Percentiles rank a stretch among this genome's conserved stretches.
These are phyloP conservation scores for Acrodontium crateriforme DNA, from an alignment of 2,329 filamentous ascomycete species.

Conservation along the genomic window DNA sequence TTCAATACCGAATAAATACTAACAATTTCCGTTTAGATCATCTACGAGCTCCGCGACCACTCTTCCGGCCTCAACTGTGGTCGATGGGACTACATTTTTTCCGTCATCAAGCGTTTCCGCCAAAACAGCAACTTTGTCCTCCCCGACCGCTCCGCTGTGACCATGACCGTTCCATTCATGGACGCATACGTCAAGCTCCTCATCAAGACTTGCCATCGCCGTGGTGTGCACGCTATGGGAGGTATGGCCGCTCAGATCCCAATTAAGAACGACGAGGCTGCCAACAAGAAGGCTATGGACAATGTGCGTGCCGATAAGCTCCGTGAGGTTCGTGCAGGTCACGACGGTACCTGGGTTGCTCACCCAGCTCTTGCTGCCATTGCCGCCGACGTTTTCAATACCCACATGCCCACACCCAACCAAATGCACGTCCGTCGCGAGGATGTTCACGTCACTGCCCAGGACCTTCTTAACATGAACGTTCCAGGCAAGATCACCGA, in stretches of 20 bases:
- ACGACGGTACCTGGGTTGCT: constrained; percentile 95
- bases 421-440: constrained; percentile 84
- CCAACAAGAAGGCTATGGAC: constrained; percentile 91
- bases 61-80: constrained; percentile 94
- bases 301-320: constrained; percentile 89
- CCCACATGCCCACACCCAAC: constrained; percentile 97
- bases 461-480: constrained; percentile 96
- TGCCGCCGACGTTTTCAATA: constrained; percentile 87
- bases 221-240: constrained; percentile 96
- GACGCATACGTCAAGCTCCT: constrained; percentile 91
- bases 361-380: constrained; percentile 85
- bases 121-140: constrained; percentile 87
- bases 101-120: constrained; percentile 98
- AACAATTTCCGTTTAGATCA: constrained; percentile 47
- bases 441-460: constrained; percentile 72
- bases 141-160: constrained; percentile 78
- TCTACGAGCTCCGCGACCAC: constrained; percentile 96
- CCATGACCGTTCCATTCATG: constrained; percentile 99
- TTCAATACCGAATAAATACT: background rate
- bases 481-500: constrained; percentile 86
- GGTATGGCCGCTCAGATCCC: constrained; percentile 99
- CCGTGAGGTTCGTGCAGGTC: constrained; percentile 84
- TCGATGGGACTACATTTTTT: constrained; percentile 99
- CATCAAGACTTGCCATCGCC: constrained; percentile 94
- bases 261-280: constrained; percentile 84